Evolutionary conservation across 306 rosid species (phyloP), one percentile per base, ranked within the genome.

Genomic region (Psophocarpus tetragonolobus): DNA sequence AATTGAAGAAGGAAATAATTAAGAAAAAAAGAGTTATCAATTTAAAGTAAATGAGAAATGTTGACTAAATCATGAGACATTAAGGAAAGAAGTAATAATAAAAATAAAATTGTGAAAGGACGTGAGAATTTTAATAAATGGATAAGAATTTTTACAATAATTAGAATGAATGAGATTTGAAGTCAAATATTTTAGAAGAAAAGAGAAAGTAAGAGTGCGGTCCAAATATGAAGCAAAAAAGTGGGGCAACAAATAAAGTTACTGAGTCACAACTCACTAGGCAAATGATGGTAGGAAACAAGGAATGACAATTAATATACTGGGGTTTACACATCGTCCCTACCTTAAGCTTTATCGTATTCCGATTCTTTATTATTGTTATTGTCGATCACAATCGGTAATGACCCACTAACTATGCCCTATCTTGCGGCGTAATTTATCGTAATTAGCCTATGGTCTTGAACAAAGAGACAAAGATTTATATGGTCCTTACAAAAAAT

Each of bases 391-490:
- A 65, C 17, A 8, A 41, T 39, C 29, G 3, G 23, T 5, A 14
- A 61, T 74, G 74, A 71, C 75, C 76, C 81, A 71, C 45, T 23
- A 48, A 58, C 74, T 10, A 21, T 75, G 83, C 27, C 88, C 60
- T 76, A 54, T 61, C 73, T 68, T 62, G 29, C 73, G 82, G 61
- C 86, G 65, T 53, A 78, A 81, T 80, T 62, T 75, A 51, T 32
- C 20, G 2, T 4, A 8, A n/a, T n/a, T n/a, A 3, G 3, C 56
- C 29, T 54, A 5, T 6, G 65, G 6, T 35, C 77, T 29, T 60
- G 4, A 60, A 12, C 2, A 13, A 14, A 14, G n/a, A 60, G 10
- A 61, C 10, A 30, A 3, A 13, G 64, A 24, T 24, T 54, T 2
- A 21, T 2, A 21, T 23, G 63, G 17, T 56, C 33, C 33, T 56